Evolutionary conservation across 345 rosid species (phyloP).

Genomic region (Angophora floribunda): DNA sequence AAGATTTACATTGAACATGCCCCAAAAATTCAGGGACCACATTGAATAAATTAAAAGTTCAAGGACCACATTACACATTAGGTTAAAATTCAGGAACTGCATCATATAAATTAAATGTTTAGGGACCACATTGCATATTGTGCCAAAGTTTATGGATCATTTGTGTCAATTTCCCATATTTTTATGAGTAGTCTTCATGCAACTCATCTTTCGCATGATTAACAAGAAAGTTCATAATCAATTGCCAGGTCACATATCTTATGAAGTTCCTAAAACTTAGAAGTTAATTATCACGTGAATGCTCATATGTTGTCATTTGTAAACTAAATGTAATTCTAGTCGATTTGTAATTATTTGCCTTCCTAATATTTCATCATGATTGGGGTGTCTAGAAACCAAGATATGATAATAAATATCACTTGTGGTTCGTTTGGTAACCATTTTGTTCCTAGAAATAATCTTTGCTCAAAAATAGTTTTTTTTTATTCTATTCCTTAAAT

Average conservation of each 20-base stretch:
- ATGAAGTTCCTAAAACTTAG: neutral
- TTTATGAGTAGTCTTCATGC: accelerated
- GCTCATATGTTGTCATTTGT: neutral
- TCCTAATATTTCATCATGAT: neutral
- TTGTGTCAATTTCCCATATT: too few species aligned
- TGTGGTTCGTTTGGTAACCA: too few species aligned
- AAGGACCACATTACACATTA: too few species aligned
- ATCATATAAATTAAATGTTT: too few species aligned
- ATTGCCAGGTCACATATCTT: neutral
- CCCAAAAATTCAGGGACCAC: too few species aligned
- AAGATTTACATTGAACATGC: too few species aligned
- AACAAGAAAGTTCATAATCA: neutral
- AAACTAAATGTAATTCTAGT: neutral
- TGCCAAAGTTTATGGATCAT: too few species aligned
- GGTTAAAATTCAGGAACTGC: too few species aligned
- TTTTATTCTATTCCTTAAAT: too few species aligned
- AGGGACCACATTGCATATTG: accelerated
- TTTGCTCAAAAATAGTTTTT: too few species aligned
- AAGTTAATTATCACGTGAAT: neutral
- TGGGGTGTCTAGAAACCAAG: neutral
- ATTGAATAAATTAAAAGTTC: too few species aligned
- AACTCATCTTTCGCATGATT: neutral
- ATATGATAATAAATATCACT: neutral
- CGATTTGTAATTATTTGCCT: accelerated
- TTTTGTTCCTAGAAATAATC: too few species aligned